Evolutionary conservation across 768 basidiomycete species (phyloP).

Genomic region (Mycena filopes): DNA sequence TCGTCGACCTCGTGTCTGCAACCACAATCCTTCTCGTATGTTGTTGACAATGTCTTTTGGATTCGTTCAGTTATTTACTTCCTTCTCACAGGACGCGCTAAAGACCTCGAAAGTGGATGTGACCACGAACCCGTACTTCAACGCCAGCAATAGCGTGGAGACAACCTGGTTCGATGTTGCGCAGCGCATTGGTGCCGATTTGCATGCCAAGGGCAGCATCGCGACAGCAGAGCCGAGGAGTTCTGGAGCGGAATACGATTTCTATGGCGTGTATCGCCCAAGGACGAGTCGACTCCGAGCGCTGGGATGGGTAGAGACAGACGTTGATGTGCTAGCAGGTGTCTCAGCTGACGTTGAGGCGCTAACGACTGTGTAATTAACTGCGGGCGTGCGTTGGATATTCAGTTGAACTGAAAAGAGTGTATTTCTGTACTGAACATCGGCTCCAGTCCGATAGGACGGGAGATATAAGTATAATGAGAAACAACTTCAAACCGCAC

Average conservation of each 20-base stretch:
- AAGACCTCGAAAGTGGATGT: conserved; percentile 8
- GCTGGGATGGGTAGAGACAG: conserved; percentile 8
- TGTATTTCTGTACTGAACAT: neutral
- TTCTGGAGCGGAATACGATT: neutral
- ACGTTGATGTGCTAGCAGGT: conserved; percentile 5
- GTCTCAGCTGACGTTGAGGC: conserved; percentile 2
- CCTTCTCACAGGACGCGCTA: conserved; percentile 7
- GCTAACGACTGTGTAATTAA: neutral
- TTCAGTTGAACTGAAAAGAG: neutral
- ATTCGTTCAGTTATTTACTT: neutral
- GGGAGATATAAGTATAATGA: neutral
- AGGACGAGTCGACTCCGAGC: conserved; percentile 1
- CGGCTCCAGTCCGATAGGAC: no score
- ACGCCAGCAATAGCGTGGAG: conserved; percentile 9
- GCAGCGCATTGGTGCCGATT: neutral
- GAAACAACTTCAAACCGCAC: neutral
- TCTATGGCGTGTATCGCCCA: conserved; percentile 11
- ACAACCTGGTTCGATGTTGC: conserved; percentile 3
- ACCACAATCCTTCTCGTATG: conserved; percentile 8
- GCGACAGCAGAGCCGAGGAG: conserved; percentile 5
- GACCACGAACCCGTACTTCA: conserved; percentile 13
- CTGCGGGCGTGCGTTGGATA: neutral
- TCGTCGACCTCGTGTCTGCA: conserved; percentile 1
- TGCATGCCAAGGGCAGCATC: conserved; percentile 5
- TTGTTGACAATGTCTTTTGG: neutral